Conservation (phyloP, 169 alveolate species). For the Eimeria praecox region DNA sequence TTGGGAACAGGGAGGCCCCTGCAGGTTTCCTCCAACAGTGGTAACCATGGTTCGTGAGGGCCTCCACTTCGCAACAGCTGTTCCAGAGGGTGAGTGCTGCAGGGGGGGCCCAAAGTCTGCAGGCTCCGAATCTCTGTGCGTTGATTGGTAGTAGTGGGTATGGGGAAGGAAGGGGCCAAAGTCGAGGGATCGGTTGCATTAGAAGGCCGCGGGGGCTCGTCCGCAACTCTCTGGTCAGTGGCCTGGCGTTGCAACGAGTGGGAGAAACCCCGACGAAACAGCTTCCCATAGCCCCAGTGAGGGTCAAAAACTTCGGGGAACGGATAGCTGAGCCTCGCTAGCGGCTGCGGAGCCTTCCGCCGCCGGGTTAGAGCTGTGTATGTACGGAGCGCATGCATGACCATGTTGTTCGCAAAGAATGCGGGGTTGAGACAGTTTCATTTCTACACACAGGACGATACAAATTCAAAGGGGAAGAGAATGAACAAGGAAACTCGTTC, state of each 20-base stretch:
- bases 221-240: neutral
- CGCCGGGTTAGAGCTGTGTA: neutral
- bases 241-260: neutral
- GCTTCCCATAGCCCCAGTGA: neutral
- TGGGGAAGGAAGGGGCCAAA: neutral
- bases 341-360: neutral
- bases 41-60: neutral
- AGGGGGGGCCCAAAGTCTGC: neutral
- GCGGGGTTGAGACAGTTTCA: neutral
- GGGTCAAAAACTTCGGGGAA: neutral
- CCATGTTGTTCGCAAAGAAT: neutral
- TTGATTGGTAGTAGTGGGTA: neutral
- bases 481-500: neutral
- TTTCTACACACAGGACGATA: neutral
- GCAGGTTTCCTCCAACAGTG: slow-evolving; percentile 36
- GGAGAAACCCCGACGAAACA: neutral
- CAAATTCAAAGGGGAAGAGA: neutral
- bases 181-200: neutral
- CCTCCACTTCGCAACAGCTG: neutral
- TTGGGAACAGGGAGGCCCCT: slow-evolving; percentile 37
- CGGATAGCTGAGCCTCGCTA: neutral
- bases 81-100: slow-evolving; percentile 34
- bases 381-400: neutral
- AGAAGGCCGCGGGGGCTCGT: neutral
- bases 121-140: neutral